Evolutionary conservation across 2,329 filamentous ascomycete species (phyloP).

Genomic region (Berkeleyomyces basicola): DNA sequence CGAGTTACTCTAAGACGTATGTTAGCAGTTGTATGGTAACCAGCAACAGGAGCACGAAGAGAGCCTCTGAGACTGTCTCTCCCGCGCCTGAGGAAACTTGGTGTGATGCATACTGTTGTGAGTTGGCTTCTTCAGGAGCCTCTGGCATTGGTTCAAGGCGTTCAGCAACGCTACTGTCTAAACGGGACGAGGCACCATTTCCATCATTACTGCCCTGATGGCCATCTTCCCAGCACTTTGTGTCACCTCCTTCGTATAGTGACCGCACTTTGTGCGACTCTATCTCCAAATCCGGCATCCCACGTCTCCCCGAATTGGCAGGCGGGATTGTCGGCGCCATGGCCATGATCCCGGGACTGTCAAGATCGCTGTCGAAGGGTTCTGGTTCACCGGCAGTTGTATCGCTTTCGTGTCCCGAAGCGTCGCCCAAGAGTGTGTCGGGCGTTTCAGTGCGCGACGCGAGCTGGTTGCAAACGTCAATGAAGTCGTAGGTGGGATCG

Average conservation of each 20-base stretch:
- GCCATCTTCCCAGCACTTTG: constrained; percentile 36
- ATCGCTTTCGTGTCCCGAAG: not conserved
- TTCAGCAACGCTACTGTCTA: constrained; percentile 23
- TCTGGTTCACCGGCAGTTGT: not conserved
- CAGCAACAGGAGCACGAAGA: not conserved
- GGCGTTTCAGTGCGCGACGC: not conserved
- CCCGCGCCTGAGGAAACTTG: not conserved
- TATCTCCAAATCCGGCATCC: constrained; percentile 34
- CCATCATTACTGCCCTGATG: not conserved
- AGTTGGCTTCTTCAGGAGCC: constrained; percentile 33
- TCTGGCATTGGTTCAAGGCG: constrained; percentile 33
- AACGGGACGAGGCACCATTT: not conserved
- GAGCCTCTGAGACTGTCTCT: not conserved
- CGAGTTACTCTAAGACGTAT: constrained; percentile 14
- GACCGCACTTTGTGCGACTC: constrained; percentile 53
- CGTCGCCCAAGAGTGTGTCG: not conserved
- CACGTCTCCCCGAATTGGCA: constrained; percentile 35
- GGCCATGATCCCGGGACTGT: not conserved
- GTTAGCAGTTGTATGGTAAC: constrained; percentile 14
- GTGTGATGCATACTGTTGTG: constrained; percentile 5
- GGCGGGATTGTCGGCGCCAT: constrained; percentile 21
- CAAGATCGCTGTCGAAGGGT: not conserved
- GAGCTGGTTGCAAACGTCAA: constrained; percentile 5
- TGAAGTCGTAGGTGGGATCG: constrained; percentile 10
- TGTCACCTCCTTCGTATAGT: constrained; percentile 42